A percentile compares a stretch with the other conserved stretches of the same genome.
Evolutionary conservation across 306 rosid genomes (phyloP).

Genomic region (Pachyrhizus erosus): DNA sequence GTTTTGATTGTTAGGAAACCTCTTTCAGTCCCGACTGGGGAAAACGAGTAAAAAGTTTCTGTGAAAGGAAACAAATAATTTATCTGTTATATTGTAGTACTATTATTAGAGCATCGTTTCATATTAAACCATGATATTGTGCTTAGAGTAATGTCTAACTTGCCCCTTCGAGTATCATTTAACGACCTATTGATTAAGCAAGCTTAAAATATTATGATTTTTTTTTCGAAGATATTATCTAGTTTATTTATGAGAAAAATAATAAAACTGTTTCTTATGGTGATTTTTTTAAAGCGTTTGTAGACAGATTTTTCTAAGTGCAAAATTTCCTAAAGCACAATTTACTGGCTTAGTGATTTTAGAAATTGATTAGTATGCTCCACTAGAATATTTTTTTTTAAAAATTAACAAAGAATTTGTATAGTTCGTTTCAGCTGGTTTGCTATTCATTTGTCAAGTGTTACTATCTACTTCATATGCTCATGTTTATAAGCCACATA

Average conservation of each 20-base stretch:
- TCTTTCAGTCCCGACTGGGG: background rate
- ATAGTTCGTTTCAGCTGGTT: background rate
- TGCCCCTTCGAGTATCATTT: background rate
- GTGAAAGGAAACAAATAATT: background rate
- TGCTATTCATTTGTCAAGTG: background rate
- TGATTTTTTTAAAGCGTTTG: too few relatives aligned
- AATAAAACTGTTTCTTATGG: background rate
- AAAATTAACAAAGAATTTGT: background rate
- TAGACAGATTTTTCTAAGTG: too few relatives aligned
- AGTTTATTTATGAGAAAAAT: background rate
- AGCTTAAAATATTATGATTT: background rate
- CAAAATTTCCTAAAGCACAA: too few relatives aligned
- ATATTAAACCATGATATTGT: background rate
- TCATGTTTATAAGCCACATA: background rate
- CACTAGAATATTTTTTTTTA: background rate
- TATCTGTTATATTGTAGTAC: background rate
- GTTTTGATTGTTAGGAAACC: constrained; percentile 26
- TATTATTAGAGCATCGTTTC: background rate
- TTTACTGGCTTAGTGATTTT: background rate
- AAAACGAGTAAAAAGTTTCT: background rate
- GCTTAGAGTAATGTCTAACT: background rate
- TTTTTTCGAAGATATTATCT: background rate
- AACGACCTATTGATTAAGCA: background rate
- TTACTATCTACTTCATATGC: background rate
- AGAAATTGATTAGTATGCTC: background rate